Base-by-base conservation (phyloP, 345 rosid species). In the Salix caprea region DNA sequence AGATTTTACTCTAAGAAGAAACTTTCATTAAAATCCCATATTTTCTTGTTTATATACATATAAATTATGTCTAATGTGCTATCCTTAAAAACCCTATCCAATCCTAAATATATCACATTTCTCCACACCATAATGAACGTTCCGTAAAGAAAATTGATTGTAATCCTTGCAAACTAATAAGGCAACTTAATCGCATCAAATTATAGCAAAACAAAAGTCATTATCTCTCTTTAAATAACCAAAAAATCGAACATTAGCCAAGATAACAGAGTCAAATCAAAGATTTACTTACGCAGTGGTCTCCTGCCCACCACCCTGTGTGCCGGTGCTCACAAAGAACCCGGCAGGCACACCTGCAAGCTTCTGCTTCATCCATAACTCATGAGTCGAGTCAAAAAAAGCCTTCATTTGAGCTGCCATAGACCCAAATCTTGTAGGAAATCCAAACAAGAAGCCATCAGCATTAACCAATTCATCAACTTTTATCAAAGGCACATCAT, bases 321-420 rank as follows among this genome's bases (percentile, higher is more conserved):
- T 90, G 4, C 97, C 97, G 8, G 94, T 89, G 68, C 97, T 92
- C 4, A 89, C 89, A 67, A 91, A 92, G 61, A 77, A 69, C 72
- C 81, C 84, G 14, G 78, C 84, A 16, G 84, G 84, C 65, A 74
- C 72, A n/a, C 84, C 81, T 6, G 78, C 84, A 9, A 81, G 78
- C 44, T 74, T 70, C 67, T 77, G 84, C 82, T 88, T 90, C 46
- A 82, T 86, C 93, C 97, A 92, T 39, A 89, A 21, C 58, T 83
- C 76, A 4, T 89, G 91, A 0, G 97, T 90, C 7, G 93, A 86
- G 66, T 90, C 94, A 26, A 89, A 88, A 73, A 92, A 90, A 5
- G 97, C 86, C 75, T 92, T 92, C 92, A 90, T 88, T 81, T 92
- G 95, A 15, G 97, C 92, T 11, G 93, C 93, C 97, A 92, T 92